Base-by-base conservation (phyloP, 2,329 filamentous ascomycete species). In the Colletotrichum sp. region DNA sequence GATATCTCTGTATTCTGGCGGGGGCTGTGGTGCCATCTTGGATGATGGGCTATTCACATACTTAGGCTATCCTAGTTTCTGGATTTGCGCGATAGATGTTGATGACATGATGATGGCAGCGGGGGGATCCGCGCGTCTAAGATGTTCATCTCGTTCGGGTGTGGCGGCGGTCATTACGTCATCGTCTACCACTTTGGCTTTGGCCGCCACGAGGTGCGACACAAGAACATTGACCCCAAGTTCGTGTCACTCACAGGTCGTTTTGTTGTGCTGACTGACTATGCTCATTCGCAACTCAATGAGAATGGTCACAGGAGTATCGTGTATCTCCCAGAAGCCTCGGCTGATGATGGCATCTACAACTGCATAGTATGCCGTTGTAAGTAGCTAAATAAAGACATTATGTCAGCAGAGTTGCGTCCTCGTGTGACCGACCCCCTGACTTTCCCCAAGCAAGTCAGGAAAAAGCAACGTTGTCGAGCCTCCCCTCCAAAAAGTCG, bases 151-250 rank as follows among this genome's bases (percentile, higher is more conserved):
- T 67, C 12, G 34, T 28, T 63, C 64, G 72, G 72, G 32, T 60
- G 72, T 38, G 65, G 65, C 38, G 55, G 55, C 6, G 13, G 24
- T 24, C 28, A 34, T 71, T 74, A 74, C 72, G 72, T 74, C 72
- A 74, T 74, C 24, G 15, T 6, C 13, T 32, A 26, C 21, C 15
- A 36, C 34, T 36, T 36, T 36, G 34, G 15, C 34, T 36, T 36
- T 36, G 34, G 34, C 34, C 34, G 7, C 34, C 15, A 36, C 1
- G 34, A 36, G 34, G 34, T 36, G 34, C 34, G 34, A 36, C 34
- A 36, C 34, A 16, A 16, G 34, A 36, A 36, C 34, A 36, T 36
- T 36, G 34, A 36, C 34, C 34, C 34, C 15, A 8, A 36, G 34
- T 36, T 36, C 4, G 15, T 36, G 34, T 2, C 15, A 36, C 16